phyloP scores from a whole-genome alignment of 305 asterid genomes.

The Fraxinus paxiana region DNA sequence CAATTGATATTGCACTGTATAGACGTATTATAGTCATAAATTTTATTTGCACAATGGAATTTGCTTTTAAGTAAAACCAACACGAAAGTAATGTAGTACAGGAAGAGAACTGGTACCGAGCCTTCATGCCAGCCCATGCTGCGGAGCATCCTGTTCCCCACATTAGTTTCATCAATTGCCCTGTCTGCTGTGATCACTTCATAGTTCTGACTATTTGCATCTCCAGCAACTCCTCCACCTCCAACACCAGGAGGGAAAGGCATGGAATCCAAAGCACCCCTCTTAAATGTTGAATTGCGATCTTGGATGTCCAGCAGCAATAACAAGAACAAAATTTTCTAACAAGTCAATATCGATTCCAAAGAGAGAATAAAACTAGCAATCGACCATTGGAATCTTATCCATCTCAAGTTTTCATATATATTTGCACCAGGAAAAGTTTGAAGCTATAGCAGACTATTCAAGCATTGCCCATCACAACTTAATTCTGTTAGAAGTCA shows the following conservation, averaged over 20 bases:
- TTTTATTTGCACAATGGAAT: slow-evolving; percentile 1
- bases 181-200: slow-evolving; percentile 85
- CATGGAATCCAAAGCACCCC: slow-evolving; percentile 80
- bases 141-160: slow-evolving; percentile 97
- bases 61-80: neutral
- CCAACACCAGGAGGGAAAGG: slow-evolving; percentile 99
- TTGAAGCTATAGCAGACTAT: slow-evolving; percentile 39
- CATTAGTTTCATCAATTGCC: slow-evolving; percentile 89
- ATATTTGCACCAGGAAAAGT: slow-evolving; percentile 36
- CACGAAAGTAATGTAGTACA: slow-evolving; percentile 26
- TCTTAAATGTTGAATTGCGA: slow-evolving; percentile 64
- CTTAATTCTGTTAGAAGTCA: slow-evolving; percentile 32
- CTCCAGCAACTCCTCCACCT: slow-evolving; percentile 79
- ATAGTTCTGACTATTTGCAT: slow-evolving; percentile 58
- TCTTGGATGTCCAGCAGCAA: slow-evolving; percentile 54
- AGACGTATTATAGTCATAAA: neutral
- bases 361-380: slow-evolving; percentile 43
- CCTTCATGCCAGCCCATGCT: slow-evolving; percentile 99
- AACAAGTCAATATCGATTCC: slow-evolving; percentile 63
- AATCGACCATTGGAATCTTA: slow-evolving; percentile 60
- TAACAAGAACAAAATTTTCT: slow-evolving; percentile 64
- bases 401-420: slow-evolving; percentile 37
- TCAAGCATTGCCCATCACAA: slow-evolving; percentile 32
- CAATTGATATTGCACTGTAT: neutral
- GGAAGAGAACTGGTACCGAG: slow-evolving; percentile 83